Conservation (phyloP, 192 early-diverging fungal species). For the Mortierella claussenii region DNA sequence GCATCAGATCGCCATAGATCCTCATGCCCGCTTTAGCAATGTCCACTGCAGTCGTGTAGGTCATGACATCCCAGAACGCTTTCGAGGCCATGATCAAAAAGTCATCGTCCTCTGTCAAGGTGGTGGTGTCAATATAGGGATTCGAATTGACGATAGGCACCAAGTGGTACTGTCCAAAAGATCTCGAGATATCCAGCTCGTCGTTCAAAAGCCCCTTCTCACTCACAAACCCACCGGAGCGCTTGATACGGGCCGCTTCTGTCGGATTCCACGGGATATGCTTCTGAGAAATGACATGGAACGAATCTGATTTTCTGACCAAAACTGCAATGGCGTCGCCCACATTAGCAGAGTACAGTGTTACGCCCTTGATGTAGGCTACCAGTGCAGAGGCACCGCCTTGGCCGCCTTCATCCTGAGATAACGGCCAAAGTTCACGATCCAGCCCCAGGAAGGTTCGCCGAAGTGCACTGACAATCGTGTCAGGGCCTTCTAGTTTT, state of each 20-base stretch:
- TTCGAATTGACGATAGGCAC: constrained; percentile 88
- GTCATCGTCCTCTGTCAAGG: constrained; percentile 85
- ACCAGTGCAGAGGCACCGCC: constrained; percentile 84
- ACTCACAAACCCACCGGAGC: constrained; percentile 85
- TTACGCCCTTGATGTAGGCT: constrained; percentile 80
- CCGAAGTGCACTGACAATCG: constrained; percentile 78
- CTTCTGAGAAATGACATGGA: constrained; percentile 75
- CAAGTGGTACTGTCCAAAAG: constrained; percentile 89
- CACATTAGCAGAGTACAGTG: constrained; percentile 87
- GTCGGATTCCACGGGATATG: constrained; percentile 75
- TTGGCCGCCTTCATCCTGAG: constrained; percentile 55
- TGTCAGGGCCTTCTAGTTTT: constrained; percentile 72
- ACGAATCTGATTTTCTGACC: constrained; percentile 75
- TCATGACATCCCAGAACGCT: constrained; percentile 83
- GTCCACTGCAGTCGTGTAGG: constrained; percentile 84
- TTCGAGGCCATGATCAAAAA: constrained; percentile 81
- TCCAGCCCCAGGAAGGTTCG: constrained; percentile 87
- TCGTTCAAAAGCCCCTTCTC: constrained; percentile 79
- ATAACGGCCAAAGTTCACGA: constrained; percentile 68
- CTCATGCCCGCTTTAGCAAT: constrained; percentile 81
- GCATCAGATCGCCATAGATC: constrained; percentile 69
- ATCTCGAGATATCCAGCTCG: constrained; percentile 80
- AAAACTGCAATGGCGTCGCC: constrained; percentile 87
- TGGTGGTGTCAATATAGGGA: constrained; percentile 77
- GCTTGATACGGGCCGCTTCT: constrained; percentile 81